Evolutionary conservation across 1,284 basidiomycete genomes (phyloP).

Genomic region (Pterulicium gracile): DNA sequence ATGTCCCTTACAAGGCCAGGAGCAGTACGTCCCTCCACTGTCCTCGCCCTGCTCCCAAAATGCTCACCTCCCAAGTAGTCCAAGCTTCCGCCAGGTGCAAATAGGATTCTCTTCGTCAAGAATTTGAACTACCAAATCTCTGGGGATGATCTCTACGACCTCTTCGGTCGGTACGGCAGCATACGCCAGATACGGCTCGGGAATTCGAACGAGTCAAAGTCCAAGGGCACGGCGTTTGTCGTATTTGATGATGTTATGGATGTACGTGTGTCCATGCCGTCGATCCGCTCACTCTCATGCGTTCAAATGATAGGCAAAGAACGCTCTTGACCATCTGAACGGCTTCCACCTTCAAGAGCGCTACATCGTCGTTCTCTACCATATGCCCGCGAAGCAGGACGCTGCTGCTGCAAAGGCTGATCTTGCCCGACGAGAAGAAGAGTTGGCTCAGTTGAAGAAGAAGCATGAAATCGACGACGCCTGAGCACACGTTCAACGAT

Average conservation of each 20-base stretch:
- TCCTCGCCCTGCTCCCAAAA: neutral
- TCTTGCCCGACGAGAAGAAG: conserved; percentile 84
- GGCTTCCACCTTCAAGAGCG: conserved; percentile 98
- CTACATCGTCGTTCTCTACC: conserved; percentile 95
- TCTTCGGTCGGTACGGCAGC: conserved; percentile 96
- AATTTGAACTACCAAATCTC: conserved; percentile 93
- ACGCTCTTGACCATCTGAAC: conserved; percentile 92
- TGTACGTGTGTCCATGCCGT: conserved; percentile 31
- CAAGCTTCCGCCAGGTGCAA: conserved; percentile 78
- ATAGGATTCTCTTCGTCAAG: conserved; percentile 79
- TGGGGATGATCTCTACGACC: conserved; percentile 91
- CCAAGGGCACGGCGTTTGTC: conserved; percentile 94
- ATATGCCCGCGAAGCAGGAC: conserved; percentile 94
- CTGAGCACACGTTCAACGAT: too few species aligned
- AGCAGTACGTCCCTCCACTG: neutral
- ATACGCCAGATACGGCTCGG: conserved; percentile 94
- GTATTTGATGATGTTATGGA: conserved; percentile 88
- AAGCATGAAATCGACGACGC: conserved; percentile 74
- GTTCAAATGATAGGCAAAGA: conserved; percentile 64
- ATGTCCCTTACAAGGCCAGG: neutral
- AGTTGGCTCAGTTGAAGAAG: conserved; percentile 80
- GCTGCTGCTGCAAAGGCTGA: conserved; percentile 90
- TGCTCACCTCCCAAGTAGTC: conserved; percentile 29
- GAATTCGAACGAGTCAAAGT: conserved; percentile 84
- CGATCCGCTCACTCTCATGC: conserved; percentile 11